Percentiles rank a stretch among this genome's conserved stretches.
These are phyloP conservation scores for Stachybotrys elegans DNA, from an alignment of 2,329 filamentous ascomycete species.

Conservation along the genomic window DNA sequence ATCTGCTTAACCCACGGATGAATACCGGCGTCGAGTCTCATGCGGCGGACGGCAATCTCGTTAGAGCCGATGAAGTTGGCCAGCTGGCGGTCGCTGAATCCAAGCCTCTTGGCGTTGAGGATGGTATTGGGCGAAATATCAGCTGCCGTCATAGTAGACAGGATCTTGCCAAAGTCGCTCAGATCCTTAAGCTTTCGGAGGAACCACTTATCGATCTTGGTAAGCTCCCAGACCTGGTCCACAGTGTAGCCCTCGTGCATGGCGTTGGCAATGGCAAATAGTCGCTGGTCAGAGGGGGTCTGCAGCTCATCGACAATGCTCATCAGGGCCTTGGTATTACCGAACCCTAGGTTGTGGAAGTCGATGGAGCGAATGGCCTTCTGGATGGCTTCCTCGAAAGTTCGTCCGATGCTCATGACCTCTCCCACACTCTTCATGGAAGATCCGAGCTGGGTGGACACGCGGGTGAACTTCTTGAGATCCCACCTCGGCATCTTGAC, in stretches of 20 bases:
- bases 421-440: constrained; percentile 99
- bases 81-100: constrained; percentile 90
- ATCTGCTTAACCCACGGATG: constrained; percentile 94
- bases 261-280: constrained; percentile 96
- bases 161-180: constrained; percentile 79
- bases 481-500: constrained; percentile 99
- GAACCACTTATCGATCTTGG: constrained; percentile 99
- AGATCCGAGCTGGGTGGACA: constrained; percentile 91
- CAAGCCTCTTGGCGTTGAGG: constrained; percentile 83
- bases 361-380: constrained; percentile 96
- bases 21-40: constrained; percentile 82
- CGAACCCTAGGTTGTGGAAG: constrained; percentile 92
- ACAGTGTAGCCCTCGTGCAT: constrained; percentile 93
- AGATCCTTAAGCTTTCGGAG: constrained; percentile 85
- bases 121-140: constrained; percentile 65
- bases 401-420: constrained; percentile 96
- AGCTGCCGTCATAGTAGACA: constrained; percentile 60
- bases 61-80: constrained; percentile 94
- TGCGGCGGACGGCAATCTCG: constrained; percentile 79
- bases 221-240: constrained; percentile 97
- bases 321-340: constrained; percentile 87
- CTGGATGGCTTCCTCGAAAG: constrained; percentile 97
- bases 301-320: constrained; percentile 94
- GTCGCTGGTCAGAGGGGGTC: constrained; percentile 92
- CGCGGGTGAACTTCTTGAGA: constrained; percentile 96